phyloP scores from a whole-genome alignment of 768 basidiomycete species.

The Trametes cinnabarina region DNA sequence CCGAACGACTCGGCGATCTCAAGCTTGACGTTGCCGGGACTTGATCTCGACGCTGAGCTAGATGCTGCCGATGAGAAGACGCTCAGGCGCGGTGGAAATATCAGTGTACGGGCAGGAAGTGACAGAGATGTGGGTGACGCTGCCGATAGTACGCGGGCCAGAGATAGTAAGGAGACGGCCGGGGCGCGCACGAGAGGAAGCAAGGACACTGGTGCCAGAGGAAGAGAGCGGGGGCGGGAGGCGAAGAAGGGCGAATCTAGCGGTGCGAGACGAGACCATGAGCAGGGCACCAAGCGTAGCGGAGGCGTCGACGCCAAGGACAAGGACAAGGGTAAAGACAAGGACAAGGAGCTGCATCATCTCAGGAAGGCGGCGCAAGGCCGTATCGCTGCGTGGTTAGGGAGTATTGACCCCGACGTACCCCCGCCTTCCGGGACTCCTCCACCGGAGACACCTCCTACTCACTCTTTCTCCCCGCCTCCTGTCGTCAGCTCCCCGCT shows the following conservation, averaged over 20 bases:
- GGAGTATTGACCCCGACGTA: constrained; percentile 55
- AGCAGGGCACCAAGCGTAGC: constrained; percentile 25
- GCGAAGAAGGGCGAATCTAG: constrained; percentile 4
- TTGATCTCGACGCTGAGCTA: constrained; percentile 17
- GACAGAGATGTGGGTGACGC: constrained; percentile 11
- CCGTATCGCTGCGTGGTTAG: constrained; percentile 77
- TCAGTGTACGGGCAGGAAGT: constrained; percentile 5
- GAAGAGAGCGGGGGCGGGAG: constrained; percentile 12
- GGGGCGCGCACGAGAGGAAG: constrained; percentile 1
- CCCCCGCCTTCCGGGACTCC: constrained; percentile 44
- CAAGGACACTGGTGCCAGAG: background rate
- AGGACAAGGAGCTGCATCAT: constrained; percentile 38
- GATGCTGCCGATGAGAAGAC: constrained; percentile 20
- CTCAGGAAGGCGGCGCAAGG: constrained; percentile 56
- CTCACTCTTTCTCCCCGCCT: background rate
- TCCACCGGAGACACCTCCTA: constrained; percentile 15
- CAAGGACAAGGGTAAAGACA: constrained; percentile 35
- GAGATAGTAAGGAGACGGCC: constrained; percentile 7
- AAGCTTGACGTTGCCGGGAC: constrained; percentile 41
- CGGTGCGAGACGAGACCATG: constrained; percentile 16
- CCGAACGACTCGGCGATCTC: constrained; percentile 49
- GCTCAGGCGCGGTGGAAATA: constrained; percentile 4
- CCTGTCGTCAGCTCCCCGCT: background rate
- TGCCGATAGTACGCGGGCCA: background rate
- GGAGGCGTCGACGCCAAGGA: constrained; percentile 10